Evolutionary conservation across 192 early-diverging fungal genomes (phyloP), one percentile per base, ranked within the genome.

Genomic region (Coemansia asiatica): DNA sequence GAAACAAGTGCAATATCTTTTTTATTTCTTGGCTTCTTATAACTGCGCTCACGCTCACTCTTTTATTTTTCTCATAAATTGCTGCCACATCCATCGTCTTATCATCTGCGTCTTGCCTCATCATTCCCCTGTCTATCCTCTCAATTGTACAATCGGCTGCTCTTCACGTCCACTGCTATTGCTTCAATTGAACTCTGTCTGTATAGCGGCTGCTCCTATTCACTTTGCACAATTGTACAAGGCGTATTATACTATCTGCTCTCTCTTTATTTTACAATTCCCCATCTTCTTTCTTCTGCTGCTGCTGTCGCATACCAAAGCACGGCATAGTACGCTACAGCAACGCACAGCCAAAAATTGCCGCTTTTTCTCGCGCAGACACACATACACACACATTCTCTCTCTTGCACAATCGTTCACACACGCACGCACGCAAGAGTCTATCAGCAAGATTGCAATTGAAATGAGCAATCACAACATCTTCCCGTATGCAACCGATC

Each of bases 91-190:
- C 25, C 51, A 54, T 27, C 51, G 51, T 54, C 62, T 22, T 28
- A 51, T 38, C 46, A 55, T 51, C 60, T 40, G 18, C 29, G 36
- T 44, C 6, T 23, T 18, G 26, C 38, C 55, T 29, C 49, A 40
- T 26, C 61, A 21, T 19, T 53, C 22, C 53, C 54, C 53, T 49
- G n/a, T 27, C 56, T n/a, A 25, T 33, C 53, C 56, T 38, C 56
- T 15, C 62, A 68, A 71, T 74, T 74, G 72, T 74, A 74, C 66
- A 74, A 74, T 74, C 66, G 38, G 51, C 51, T 31, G 25, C 38
- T 25, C 46, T 23, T 40, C 36, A 19, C 19, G 23, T 27, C 47
- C 29, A 48, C 31, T 33, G 38, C 33, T 59, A 60, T 56, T 64
- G 44, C 56, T 21, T 60, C 57, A 62, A 54, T 54, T 27, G 27